phyloP scores from a whole-genome alignment of 2,329 filamentous ascomycete species.

The Endothia cerciana region DNA sequence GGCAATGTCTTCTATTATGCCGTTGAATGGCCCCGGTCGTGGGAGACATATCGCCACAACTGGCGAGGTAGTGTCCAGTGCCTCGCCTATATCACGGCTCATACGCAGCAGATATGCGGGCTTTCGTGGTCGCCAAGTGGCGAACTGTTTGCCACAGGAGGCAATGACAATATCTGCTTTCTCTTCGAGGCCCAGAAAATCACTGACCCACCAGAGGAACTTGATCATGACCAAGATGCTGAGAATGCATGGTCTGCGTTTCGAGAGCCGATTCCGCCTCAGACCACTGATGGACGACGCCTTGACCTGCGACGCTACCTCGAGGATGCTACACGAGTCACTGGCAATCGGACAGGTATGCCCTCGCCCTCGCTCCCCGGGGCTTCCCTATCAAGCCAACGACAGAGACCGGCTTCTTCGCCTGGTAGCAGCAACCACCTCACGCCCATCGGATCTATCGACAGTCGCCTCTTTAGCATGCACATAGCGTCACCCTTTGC shows the following conservation, averaged over 20 bases:
- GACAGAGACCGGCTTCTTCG: constrained; percentile 6
- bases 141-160: constrained; percentile 79
- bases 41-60: constrained; percentile 64
- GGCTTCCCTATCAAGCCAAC: constrained; percentile 3
- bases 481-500: constrained; percentile 16
- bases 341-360: not conserved
- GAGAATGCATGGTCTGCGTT: constrained; percentile 23
- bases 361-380: not conserved
- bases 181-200: constrained; percentile 74
- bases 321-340: not conserved
- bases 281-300: not conserved
- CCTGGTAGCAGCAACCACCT: constrained; percentile 13
- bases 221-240: constrained; percentile 5
- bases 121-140: constrained; percentile 85
- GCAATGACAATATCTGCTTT: constrained; percentile 89
- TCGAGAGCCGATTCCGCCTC: constrained; percentile 27
- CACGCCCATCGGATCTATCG: constrained; percentile 22
- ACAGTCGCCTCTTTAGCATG: constrained; percentile 19
- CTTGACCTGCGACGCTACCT: constrained; percentile 15
- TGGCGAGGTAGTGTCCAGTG: constrained; percentile 82
- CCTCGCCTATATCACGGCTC: constrained; percentile 75
- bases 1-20: constrained; percentile 88
- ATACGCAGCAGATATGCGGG: constrained; percentile 90
- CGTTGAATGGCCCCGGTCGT: constrained; percentile 77
- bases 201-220: constrained; percentile 24